Evolutionary conservation across 2,329 filamentous ascomycete species (phyloP), one percentile per base, ranked within the genome.

Genomic region (Trichoderma breve): DNA sequence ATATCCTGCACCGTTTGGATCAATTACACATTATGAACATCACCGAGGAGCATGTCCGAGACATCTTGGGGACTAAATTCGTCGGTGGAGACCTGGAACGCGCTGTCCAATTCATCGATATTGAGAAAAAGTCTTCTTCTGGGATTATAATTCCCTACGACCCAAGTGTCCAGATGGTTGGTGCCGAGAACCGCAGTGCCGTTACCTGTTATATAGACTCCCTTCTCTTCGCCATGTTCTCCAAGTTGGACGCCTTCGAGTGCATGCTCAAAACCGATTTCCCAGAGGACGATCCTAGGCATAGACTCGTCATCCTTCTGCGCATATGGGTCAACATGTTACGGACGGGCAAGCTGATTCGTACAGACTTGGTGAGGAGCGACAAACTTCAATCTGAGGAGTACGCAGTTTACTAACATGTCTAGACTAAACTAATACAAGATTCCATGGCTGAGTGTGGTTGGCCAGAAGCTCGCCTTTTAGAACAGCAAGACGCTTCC

Each of bases 131-230:
- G 76, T 93, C 95, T 0, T 90, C 93, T 51, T 89, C 93, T 34
- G 95, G 95, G 18, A 89, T 93, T 53, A 88, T 98, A 74, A 86
- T 90, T 74, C 88, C 90, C 18, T 97, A 93, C 82, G 87, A 93
- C 70, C 89, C 93, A 9, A 86, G 87, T 68, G 86, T 92, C 8
- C 87, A 88, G 71, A 90, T 98, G 84, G 83, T 93, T 5, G 96
- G 96, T 7, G 95, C 96, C 14, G 92, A 93, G 76, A 99, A 99
- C 78, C 87, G 94, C 62, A 87, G 91, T 58, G 89, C 89, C 62
- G 94, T 97, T 43, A 98, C 95, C n/a, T 99, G 96, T 83, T 98
- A 97, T 80, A 85, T 98, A 18, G 96, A 98, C 80, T 88, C 95
- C 0, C 84, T 98, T 26, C 87, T 99, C 1, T 98, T 98, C 80